phyloP scores from a whole-genome alignment of 805 yeast species.

The Candida sanyiensis region DNA sequence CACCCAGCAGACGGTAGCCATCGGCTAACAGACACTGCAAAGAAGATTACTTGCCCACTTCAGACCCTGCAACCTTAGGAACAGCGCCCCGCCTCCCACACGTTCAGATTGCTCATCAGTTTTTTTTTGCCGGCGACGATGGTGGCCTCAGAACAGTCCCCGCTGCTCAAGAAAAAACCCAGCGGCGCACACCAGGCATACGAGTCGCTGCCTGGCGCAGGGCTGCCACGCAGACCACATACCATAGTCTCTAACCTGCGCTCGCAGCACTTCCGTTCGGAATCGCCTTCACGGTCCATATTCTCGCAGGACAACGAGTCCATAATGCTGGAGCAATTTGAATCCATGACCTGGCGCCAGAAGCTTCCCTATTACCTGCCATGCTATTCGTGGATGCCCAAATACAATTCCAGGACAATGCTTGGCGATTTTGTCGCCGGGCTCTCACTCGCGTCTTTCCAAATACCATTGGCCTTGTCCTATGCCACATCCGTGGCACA shows the following conservation, averaged over 20 bases:
- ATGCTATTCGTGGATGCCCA: conserved; percentile 58
- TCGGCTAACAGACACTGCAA: too few species aligned
- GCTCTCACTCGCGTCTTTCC: conserved; percentile 81
- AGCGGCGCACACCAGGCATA: conserved; percentile 6
- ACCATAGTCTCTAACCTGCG: conserved; percentile 17
- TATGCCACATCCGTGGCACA: conserved; percentile 82
- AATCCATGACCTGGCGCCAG: conserved; percentile 16
- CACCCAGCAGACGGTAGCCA: too few species aligned
- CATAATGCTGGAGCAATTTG: conserved; percentile 3
- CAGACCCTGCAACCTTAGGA: too few species aligned
- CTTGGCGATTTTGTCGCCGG: conserved; percentile 77
- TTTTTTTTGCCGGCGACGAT: too few species aligned
- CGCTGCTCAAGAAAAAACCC: conserved; percentile 12
- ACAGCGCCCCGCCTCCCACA: too few species aligned
- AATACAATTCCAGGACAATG: conserved; percentile 37
- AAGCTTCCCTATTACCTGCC: conserved; percentile 61
- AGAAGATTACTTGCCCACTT: too few species aligned
- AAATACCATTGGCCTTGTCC: conserved; percentile 70
- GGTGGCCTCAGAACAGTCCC: conserved; percentile 8
- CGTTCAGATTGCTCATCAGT: too few species aligned
- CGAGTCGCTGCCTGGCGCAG: conserved; percentile 13
- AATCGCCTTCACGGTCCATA: conserved; percentile 12
- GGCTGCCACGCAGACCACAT: conserved; percentile 17
- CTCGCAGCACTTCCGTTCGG: background rate
- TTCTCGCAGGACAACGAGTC: conserved; percentile 11